These are phyloP conservation scores for Perkinsus chesapeaki DNA, from an alignment of 169 alveolate species.

Conservation along the genomic window DNA sequence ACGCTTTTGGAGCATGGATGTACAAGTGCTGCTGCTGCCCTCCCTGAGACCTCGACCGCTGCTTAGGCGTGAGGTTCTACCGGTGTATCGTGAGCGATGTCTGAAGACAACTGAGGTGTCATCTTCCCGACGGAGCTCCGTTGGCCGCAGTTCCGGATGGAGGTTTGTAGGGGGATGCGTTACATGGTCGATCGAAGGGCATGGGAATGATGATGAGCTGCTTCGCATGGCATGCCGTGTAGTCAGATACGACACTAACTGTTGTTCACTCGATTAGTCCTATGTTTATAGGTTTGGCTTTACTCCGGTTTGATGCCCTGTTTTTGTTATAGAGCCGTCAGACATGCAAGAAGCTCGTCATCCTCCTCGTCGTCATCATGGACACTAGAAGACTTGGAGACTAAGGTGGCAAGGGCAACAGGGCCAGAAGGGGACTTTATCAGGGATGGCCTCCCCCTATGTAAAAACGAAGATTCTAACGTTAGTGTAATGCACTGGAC, in stretches of 20 bases:
- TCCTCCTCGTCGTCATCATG: background rate
- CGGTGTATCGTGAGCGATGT: background rate
- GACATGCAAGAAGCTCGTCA: background rate
- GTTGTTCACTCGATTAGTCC: too few relatives aligned
- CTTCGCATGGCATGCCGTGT: too few relatives aligned
- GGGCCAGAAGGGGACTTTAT: background rate
- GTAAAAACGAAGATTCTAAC: background rate
- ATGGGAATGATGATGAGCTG: too few relatives aligned
- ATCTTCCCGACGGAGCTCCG: background rate
- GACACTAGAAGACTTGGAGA: background rate
- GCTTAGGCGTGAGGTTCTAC: background rate
- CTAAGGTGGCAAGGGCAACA: background rate
- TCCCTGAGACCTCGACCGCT: background rate
- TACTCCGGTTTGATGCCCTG: too few relatives aligned
- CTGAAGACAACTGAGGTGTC: background rate
- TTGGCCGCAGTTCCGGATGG: background rate
- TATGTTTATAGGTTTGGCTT: too few relatives aligned
- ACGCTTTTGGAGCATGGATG: background rate
- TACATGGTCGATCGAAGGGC: too few relatives aligned
- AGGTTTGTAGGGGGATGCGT: too few relatives aligned
- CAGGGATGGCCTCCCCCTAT: background rate
- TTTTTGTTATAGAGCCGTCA: background rate
- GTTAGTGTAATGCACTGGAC: background rate
- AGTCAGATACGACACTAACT: too few relatives aligned
- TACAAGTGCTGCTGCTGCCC: background rate